These are phyloP conservation scores for Sphagnurus paluster DNA, from an alignment of 1,284 basidiomycete genomes.

Conservation along the genomic window DNA sequence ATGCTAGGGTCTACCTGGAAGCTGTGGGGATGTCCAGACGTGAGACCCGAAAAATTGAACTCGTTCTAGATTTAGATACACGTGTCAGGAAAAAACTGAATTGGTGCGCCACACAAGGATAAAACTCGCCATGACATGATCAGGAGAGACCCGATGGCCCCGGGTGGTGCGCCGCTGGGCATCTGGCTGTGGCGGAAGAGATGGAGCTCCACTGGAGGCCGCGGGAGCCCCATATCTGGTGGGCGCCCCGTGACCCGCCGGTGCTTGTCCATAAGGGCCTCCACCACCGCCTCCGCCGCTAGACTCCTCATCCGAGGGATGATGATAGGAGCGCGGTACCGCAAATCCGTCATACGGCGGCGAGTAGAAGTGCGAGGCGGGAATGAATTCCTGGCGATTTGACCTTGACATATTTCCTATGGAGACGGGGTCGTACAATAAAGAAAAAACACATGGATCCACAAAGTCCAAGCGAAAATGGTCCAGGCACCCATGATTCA, in stretches of 20 bases:
- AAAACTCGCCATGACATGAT: slow-evolving; percentile 9
- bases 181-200: background rate
- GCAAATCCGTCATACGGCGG: slow-evolving; percentile 13
- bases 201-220: slow-evolving; percentile 1
- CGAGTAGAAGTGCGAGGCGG: slow-evolving; percentile 5
- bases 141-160: background rate
- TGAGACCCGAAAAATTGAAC: slow-evolving; percentile 12
- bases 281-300: slow-evolving; percentile 14
- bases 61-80: slow-evolving; percentile 3
- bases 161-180: slow-evolving; percentile 1
- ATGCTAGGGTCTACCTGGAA: background rate
- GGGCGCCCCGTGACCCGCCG: slow-evolving; percentile 9
- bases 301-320: slow-evolving; percentile 30
- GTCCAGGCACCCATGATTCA: slow-evolving; percentile 16
- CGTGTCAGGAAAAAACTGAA: background rate
- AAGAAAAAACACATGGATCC: slow-evolving; percentile 14
- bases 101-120: slow-evolving; percentile 15
- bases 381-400: slow-evolving; percentile 10
- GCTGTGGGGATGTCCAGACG: slow-evolving; percentile 3
- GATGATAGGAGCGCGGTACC: slow-evolving; percentile 26
- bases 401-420: slow-evolving; percentile 16
- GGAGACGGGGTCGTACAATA: slow-evolving; percentile 10
- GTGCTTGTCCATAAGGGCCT: slow-evolving; percentile 12
- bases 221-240: background rate
- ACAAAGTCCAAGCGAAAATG: slow-evolving; percentile 8